Evolutionary conservation across 164 flowering plant species (phyloP).

Genomic region (Cinnamomum chago): DNA sequence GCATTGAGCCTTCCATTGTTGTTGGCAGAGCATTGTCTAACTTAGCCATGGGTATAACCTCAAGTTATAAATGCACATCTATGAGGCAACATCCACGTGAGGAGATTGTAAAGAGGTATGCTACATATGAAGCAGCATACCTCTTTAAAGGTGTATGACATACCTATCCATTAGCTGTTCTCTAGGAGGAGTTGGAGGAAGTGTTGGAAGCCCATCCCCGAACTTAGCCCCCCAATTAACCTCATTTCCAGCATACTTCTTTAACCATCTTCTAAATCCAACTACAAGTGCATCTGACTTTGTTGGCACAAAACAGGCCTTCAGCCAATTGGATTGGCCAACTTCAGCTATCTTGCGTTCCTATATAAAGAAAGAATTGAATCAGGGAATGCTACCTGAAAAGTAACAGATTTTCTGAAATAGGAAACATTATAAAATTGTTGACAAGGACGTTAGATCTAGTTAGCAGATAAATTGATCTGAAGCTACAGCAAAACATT

Average conservation of each 20-base stretch:
- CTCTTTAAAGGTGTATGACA: neutral
- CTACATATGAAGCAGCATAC: too few relatives aligned
- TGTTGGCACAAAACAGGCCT: constrained; percentile 81
- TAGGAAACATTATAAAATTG: neutral
- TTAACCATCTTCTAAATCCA: constrained; percentile 77
- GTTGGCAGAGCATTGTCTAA: too few relatives aligned
- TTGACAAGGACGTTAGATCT: neutral
- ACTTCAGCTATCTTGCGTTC: constrained; percentile 60
- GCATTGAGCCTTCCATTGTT: too few relatives aligned
- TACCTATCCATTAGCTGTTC: constrained; percentile 89
- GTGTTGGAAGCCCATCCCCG: constrained; percentile 62
- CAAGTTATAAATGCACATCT: too few relatives aligned
- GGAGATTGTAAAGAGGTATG: too few relatives aligned
- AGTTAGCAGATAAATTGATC: neutral
- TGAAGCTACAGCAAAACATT: neutral
- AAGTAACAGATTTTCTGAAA: neutral
- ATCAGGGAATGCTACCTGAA: neutral
- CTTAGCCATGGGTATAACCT: too few relatives aligned
- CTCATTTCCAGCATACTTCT: constrained; percentile 60
- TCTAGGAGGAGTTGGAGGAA: constrained; percentile 74
- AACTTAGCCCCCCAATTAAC: constrained; percentile 66
- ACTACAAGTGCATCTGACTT: constrained; percentile 75
- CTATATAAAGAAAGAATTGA: constrained; percentile 28
- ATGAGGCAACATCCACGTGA: too few relatives aligned
- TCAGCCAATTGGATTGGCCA: constrained; percentile 78